A percentile compares a stretch with the other conserved stretches of the same genome.
phyloP scores from a whole-genome alignment of 441 rosid species.

The Breynia disticha region DNA sequence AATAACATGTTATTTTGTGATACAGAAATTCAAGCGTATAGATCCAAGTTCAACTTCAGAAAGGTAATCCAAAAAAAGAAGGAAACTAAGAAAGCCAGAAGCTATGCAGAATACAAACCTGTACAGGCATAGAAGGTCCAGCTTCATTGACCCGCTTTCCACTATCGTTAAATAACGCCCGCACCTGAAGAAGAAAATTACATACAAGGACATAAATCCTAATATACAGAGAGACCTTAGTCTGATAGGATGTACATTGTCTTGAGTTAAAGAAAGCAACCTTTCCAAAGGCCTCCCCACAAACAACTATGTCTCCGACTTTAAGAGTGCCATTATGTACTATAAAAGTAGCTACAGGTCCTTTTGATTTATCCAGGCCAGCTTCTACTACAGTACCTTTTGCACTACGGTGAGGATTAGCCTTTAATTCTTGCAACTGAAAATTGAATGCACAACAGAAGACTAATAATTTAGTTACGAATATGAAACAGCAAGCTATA shows the following conservation, averaged over 20 bases:
- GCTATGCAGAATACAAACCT: conserved; percentile 39
- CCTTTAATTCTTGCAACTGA: conserved; percentile 96
- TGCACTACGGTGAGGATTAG: conserved; percentile 91
- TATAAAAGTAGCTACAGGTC: conserved; percentile 83
- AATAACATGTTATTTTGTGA: no score
- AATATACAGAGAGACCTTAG: conserved; percentile 9
- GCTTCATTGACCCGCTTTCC: conserved; percentile 83
- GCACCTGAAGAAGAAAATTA: conserved; percentile 39
- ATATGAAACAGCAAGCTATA: no score
- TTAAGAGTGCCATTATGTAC: conserved; percentile 92
- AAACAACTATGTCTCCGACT: conserved; percentile 82
- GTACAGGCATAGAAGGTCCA: conserved; percentile 91
- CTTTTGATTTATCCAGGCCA: conserved; percentile 89
- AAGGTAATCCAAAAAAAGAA: background rate
- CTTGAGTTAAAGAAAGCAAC: conserved; percentile 31
- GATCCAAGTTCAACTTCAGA: no score
- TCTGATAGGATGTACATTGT: conserved; percentile 10
- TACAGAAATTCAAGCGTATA: no score
- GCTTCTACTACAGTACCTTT: conserved; percentile 97
- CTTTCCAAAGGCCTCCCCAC: conserved; percentile 97
- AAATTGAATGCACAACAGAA: conserved; percentile 15
- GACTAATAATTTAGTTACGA: conserved; percentile 15
- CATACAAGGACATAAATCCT: background rate
- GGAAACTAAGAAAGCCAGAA: background rate
- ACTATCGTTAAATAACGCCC: conserved; percentile 82